phyloP scores from a whole-genome alignment of 345 rosid species.

The Corchorus olitorius region DNA sequence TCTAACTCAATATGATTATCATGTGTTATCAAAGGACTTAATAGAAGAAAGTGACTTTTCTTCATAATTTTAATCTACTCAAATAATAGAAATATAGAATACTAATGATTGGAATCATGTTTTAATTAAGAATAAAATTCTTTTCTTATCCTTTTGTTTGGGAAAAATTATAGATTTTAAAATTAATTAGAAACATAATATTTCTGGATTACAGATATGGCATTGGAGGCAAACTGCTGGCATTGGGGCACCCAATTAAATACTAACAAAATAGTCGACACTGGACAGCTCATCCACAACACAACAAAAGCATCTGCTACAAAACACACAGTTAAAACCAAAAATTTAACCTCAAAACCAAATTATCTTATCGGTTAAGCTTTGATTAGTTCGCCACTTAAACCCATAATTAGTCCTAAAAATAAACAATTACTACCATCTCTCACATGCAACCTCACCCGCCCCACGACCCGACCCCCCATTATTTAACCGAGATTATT shows the following conservation, averaged over 20 bases:
- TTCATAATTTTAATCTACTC: too few species aligned
- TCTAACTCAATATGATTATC: too few species aligned
- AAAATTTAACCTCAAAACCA: neutral
- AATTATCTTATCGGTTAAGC: neutral
- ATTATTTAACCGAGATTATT: neutral
- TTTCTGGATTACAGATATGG: neutral
- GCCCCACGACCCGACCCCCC: neutral
- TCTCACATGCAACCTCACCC: neutral
- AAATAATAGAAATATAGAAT: too few species aligned
- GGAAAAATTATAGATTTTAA: neutral
- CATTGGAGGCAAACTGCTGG: neutral
- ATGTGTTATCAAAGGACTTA: too few species aligned
- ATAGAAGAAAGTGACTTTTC: too few species aligned
- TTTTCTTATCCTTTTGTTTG: too few species aligned
- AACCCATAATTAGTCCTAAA: neutral
- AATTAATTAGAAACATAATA: too few species aligned
- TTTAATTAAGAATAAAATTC: too few species aligned
- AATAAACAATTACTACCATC: neutral
- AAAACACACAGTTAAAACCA: neutral
- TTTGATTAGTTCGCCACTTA: neutral
- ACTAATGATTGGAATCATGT: too few species aligned
- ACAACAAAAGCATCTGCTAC: neutral
- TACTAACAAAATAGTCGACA: neutral
- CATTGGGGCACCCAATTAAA: neutral
- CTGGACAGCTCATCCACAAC: slow-evolving; percentile 4